Percentiles rank a stretch among this genome's conserved stretches.
Evolutionary conservation across 1,284 basidiomycete genomes (phyloP).

Genomic region (Sphagnurus paluster): DNA sequence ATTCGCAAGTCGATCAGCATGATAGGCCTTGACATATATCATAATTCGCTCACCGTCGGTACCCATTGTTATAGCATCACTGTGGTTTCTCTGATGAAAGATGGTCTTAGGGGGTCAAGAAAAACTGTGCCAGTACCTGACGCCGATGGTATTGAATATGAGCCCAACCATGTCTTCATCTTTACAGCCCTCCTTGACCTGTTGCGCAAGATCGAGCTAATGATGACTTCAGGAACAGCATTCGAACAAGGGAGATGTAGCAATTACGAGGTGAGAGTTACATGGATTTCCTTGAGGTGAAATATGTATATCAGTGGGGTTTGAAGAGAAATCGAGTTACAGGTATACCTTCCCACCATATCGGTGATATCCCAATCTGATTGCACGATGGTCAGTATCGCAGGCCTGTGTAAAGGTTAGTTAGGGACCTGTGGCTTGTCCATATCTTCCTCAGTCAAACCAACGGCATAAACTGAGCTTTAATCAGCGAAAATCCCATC

Average conservation of each 20-base stretch:
- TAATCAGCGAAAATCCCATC: conserved; percentile 1
- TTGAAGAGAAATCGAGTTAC: no score
- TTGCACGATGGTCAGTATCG: conserved; percentile 1
- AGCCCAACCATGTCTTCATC: conserved; percentile 77
- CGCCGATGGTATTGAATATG: conserved; percentile 79
- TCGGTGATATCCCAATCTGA: conserved; percentile 79
- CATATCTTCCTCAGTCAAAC: conserved; percentile 78
- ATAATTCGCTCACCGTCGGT: conserved; percentile 62
- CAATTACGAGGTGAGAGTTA: conserved; percentile 68
- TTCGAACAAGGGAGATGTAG: background rate
- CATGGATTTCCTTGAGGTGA: conserved; percentile 71
- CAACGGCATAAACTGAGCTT: conserved; percentile 69
- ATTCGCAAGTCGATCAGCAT: conserved; percentile 2
- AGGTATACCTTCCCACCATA: conserved; percentile 83
- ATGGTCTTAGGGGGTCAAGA: background rate
- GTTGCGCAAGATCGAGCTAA: conserved; percentile 73
- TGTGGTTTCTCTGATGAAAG: conserved; percentile 24
- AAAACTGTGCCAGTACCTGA: conserved; percentile 48
- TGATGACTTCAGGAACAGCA: background rate
- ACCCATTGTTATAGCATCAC: conserved; percentile 84
- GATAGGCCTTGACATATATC: background rate
- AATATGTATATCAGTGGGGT: background rate
- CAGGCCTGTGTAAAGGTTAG: background rate
- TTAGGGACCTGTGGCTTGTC: conserved; percentile 69
- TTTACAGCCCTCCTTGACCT: conserved; percentile 75